A percentile compares a stretch with the other conserved stretches of the same genome.
phyloP scores from a whole-genome alignment of 2,329 filamentous ascomycete genomes.

The Penicillium oxalicum region DNA sequence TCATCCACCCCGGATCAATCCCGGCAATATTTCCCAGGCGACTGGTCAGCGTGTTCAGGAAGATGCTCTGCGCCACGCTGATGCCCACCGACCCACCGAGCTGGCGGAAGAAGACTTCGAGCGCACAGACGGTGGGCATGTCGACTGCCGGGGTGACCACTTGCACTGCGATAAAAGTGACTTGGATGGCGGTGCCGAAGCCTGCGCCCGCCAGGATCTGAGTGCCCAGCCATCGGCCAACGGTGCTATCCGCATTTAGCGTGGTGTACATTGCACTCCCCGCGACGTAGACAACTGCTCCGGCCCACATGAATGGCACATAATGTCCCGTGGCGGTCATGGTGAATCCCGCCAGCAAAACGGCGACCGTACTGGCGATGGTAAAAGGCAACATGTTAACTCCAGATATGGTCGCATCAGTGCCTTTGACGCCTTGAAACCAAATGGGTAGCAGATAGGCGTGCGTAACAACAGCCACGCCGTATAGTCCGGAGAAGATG shows the following conservation, averaged over 20 bases:
- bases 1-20: background rate
- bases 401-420: background rate
- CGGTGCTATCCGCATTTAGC: background rate
- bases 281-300: background rate
- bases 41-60: background rate
- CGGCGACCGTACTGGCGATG: background rate
- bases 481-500: background rate
- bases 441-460: constrained; percentile 1
- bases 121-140: constrained; percentile 1
- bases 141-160: constrained; percentile 1
- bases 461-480: background rate
- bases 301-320: constrained; percentile 1
- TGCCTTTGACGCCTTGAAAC: constrained; percentile 2
- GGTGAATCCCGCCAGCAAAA: background rate
- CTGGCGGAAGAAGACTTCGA: constrained; percentile 1
- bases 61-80: constrained; percentile 1
- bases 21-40: background rate
- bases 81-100: constrained; percentile 1
- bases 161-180: constrained; percentile 1
- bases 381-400: constrained; percentile 1
- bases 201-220: background rate
- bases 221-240: background rate
- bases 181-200: constrained; percentile 1
- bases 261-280: background rate
- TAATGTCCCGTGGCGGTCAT: background rate